A percentile compares a stretch with the other conserved stretches of the same genome.
These are phyloP conservation scores for Agroathelia rolfsii DNA, from an alignment of 1,284 basidiomycete genomes.

Conservation along the genomic window DNA sequence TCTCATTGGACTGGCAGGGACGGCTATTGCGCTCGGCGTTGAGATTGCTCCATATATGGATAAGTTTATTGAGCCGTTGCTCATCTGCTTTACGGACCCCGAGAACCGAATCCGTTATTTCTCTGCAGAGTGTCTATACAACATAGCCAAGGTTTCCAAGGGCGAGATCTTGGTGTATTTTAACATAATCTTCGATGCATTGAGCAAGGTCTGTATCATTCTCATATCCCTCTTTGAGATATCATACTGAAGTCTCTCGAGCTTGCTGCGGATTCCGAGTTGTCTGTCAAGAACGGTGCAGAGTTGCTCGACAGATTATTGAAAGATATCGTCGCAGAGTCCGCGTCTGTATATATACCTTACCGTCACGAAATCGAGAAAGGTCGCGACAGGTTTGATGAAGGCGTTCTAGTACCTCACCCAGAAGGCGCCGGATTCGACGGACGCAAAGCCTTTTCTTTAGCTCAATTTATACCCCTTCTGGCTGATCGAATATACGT, in stretches of 20 bases:
- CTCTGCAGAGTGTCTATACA: constrained; percentile 96
- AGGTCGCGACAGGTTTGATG: constrained; percentile 36
- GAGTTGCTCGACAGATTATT: constrained; percentile 95
- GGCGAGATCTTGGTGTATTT: constrained; percentile 96
- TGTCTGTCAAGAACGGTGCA: constrained; percentile 97
- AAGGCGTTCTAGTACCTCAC: constrained; percentile 53
- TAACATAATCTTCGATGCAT: constrained; percentile 95
- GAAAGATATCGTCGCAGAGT: constrained; percentile 97
- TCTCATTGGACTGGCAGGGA: constrained; percentile 92
- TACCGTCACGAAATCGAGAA: constrained; percentile 76
- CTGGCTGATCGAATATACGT: constrained; percentile 92
- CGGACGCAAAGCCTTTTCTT: constrained; percentile 79
- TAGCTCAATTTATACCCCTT: constrained; percentile 91
- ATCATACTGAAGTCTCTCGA: constrained; percentile 21
- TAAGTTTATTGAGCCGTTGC: constrained; percentile 82
- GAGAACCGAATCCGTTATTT: constrained; percentile 96
- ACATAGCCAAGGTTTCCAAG: constrained; percentile 97
- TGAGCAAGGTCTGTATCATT: constrained; percentile 72
- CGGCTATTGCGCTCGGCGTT: constrained; percentile 90
- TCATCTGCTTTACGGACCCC: constrained; percentile 90
- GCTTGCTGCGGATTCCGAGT: constrained; percentile 93
- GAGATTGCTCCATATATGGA: constrained; percentile 92
- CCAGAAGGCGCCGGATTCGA: constrained; percentile 43
- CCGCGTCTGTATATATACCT: constrained; percentile 91
- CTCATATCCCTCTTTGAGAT: constrained; percentile 3